Evolutionary conservation across 225 moss, liverwort and hornwort species (phyloP).

Genomic region (Pseudoscleropodium purum): DNA sequence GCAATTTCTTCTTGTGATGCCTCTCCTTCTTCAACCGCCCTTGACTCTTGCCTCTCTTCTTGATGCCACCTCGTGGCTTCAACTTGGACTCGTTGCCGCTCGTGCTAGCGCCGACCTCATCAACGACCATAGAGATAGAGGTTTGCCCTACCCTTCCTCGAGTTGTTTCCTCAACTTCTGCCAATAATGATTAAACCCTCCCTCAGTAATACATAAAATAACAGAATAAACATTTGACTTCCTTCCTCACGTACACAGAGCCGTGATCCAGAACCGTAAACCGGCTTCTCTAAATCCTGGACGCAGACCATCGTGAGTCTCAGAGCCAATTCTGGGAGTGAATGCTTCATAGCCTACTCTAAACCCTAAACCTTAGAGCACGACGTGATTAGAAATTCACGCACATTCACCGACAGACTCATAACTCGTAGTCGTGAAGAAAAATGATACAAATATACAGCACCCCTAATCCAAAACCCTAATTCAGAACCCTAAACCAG

Average conservation of each 20-base stretch:
- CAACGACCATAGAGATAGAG: constrained; percentile 15
- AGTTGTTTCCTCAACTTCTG: constrained; percentile 35
- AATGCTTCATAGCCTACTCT: not conserved
- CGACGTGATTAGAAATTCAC: not conserved
- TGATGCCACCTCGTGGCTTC: constrained; percentile 65
- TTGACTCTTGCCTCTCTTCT: constrained; percentile 76
- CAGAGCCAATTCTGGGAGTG: not conserved
- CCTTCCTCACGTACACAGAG: not conserved
- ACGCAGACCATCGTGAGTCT: not conserved
- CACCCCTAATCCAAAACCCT: not conserved
- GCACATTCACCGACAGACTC: not conserved
- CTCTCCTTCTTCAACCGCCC: constrained; percentile 58
- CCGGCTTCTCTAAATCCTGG: not conserved
- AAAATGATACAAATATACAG: not conserved
- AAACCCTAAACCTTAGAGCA: not conserved
- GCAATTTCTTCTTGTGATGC: constrained; percentile 47
- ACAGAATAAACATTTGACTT: not conserved
- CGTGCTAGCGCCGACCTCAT: constrained; percentile 26
- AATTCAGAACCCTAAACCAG: not conserved
- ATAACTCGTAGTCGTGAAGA: not conserved
- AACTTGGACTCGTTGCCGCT: constrained; percentile 27
- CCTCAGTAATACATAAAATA: not conserved
- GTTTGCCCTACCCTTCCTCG: constrained; percentile 35
- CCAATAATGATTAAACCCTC: not conserved
- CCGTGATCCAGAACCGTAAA: not conserved